Evolutionary conservation across 495 filamentous ascomycete species (phyloP), one percentile per base, ranked within the genome.

Genomic region (Penicillium psychrofluorescens): DNA sequence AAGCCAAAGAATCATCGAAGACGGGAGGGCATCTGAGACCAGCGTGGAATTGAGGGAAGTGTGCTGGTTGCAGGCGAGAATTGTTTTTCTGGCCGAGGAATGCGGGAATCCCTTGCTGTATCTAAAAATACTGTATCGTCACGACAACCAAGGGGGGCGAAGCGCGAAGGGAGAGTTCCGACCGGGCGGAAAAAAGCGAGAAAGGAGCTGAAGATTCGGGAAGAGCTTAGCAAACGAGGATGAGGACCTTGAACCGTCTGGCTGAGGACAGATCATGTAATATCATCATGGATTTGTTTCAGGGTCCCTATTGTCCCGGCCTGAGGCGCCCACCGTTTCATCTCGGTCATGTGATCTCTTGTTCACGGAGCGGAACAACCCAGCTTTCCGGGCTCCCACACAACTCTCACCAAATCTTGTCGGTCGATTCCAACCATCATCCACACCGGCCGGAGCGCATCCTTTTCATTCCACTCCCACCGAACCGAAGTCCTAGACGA

Each of bases 381-480:
- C 22, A 22, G 1, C 0, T 14, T 5, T n/a, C 15, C 12, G 7
- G 13, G 31, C 29, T 35, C 29, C 41, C 41, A 36, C 44, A 54
- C 30, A 54, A 41, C 30, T 36, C 37, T 10, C 49, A 55, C 49
- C 59, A 53, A 53, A 50, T 53, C 50, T 40, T 30, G 43, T 34
- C 44, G 22, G 22, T 22, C 22, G 22, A 22, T 53, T 47, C 45
- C 41, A 44, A 48, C 44, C 46, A 48, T 40, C 47, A 55, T 48
- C 54, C 46, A 56, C 53, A 40, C 44, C 36, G 49, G 59, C 65
- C 62, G 64, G 64, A 66, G 61, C 62, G 64, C 64, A 67, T 51
- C 41, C 53, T 50, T 58, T 43, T 54, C 46, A 45, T 54, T 48
- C 29, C 29, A 42, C 37, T 40, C 14, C 41, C 45, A 48, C 38